Evolutionary conservation across 1,139 yeast genomes (phyloP).

Genomic region (Sugiyamaella pinicola): DNA sequence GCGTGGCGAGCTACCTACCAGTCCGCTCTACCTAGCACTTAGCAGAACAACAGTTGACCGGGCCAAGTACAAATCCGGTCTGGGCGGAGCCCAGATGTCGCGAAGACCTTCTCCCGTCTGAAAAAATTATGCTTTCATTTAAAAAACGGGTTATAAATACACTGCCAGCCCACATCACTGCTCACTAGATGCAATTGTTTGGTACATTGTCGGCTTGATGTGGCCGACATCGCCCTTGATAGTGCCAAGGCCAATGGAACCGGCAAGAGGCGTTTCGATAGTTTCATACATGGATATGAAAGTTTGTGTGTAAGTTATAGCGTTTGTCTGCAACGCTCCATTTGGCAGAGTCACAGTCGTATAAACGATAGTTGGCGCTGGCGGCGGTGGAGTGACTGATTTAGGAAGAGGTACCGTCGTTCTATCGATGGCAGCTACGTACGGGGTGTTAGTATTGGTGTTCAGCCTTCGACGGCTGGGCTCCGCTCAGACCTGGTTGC

Average conservation of each 20-base stretch:
- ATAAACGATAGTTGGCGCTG: slow-evolving; percentile 52
- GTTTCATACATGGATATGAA: slow-evolving; percentile 48
- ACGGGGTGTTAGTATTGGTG: slow-evolving; percentile 9
- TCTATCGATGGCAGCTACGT: slow-evolving; percentile 22
- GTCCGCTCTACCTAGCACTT: too few species aligned
- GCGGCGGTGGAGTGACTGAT: slow-evolving; percentile 24
- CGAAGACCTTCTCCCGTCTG: too few species aligned
- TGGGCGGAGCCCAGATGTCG: too few species aligned
- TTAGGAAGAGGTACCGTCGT: slow-evolving; percentile 24
- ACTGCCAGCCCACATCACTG: not conserved
- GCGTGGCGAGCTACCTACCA: too few species aligned
- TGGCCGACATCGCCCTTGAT: slow-evolving; percentile 59
- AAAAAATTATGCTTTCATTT: too few species aligned
- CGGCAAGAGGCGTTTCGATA: slow-evolving; percentile 49
- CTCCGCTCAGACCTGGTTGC: slow-evolving; percentile 5
- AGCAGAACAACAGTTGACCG: too few species aligned
- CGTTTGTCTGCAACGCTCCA: slow-evolving; percentile 47
- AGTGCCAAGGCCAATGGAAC: slow-evolving; percentile 61
- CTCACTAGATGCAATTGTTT: slow-evolving; percentile 20
- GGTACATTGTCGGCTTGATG: slow-evolving; percentile 29
- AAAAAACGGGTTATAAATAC: too few species aligned
- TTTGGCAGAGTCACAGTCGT: slow-evolving; percentile 51
- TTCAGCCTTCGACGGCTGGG: not conserved
- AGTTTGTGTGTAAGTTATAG: slow-evolving; percentile 53
- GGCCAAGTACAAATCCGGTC: too few species aligned